Evolutionary conservation across 306 rosid genomes (phyloP), one percentile per base, ranked within the genome.

Genomic region (Morella rubra): DNA sequence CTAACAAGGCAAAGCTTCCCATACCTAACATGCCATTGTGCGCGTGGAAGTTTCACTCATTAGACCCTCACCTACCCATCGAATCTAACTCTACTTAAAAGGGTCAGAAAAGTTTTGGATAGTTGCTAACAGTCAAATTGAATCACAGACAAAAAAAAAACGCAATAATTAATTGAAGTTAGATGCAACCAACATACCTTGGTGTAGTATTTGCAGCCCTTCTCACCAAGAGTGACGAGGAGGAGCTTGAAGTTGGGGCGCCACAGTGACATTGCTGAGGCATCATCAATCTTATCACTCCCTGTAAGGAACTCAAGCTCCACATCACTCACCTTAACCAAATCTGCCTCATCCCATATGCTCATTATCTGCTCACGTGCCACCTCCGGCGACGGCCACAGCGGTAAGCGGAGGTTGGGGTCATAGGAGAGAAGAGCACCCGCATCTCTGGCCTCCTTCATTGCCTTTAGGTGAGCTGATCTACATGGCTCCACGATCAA

Each of bases 401-500:
- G 67, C 0, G 97, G 93, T 52, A 92, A 70, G 69, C 97, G 44
- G 8, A 95, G 85, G 86, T 95, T 95, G 0, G 98, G 98, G 22
- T 95, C 97, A 45, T 95, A 95, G 4, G 97, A 95, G 42, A 95
- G 97, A 3, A 92, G 69, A 15, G 89, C 90, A 62, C 98, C 98
- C 5, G 97, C 98, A 6, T 95, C 96, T 79, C 83, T 95, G 0
- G 98, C 97, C 53, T 81, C 91, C 74, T 95, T 84, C 93, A 95
- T 89, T 18, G 98, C 98, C 85, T 85, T 92, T 27, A 95, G 19
- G 83, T 95, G 98, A 8, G 98, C 97, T 4, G 98, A 90, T 82
- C 98, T 87, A 86, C 97, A 92, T 62, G 98, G 97, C 89, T 95
- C 98, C 85, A 90, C 98, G 45, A 95, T 95, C 97, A 95, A 87